phyloP scores from a whole-genome alignment of 2,329 filamentous ascomycete genomes.

The Dothideomycetidae sp. region DNA sequence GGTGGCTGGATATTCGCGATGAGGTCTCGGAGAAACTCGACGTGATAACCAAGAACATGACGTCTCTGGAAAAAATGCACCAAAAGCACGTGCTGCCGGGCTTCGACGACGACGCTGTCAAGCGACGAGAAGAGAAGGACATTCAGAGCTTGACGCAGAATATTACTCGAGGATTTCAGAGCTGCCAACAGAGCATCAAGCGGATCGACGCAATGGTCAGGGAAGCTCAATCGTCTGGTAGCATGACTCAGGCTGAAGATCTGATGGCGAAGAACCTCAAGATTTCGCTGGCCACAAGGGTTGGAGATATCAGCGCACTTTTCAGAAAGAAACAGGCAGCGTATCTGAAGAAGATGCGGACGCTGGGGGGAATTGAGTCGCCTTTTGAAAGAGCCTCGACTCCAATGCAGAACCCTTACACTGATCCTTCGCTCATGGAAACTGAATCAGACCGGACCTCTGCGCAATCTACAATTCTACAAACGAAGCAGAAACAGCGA shows the following conservation, averaged over 20 bases:
- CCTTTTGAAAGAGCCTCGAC: slow-evolving; percentile 28
- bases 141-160: slow-evolving; percentile 84
- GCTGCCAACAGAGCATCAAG: slow-evolving; percentile 80
- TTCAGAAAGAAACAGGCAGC: slow-evolving; percentile 97
- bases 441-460: slow-evolving; percentile 87
- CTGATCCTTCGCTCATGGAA: slow-evolving; percentile 78
- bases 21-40: slow-evolving; percentile 74
- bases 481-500: slow-evolving; percentile 50
- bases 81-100: slow-evolving; percentile 94
- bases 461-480: slow-evolving; percentile 76
- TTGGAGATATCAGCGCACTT: slow-evolving; percentile 79
- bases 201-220: slow-evolving; percentile 75
- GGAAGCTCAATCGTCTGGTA: slow-evolving; percentile 59
- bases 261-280: slow-evolving; percentile 95
- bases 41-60: slow-evolving; percentile 68
- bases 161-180: slow-evolving; percentile 78
- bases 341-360: slow-evolving; percentile 56
- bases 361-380: slow-evolving; percentile 32
- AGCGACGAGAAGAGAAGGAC: slow-evolving; percentile 71
- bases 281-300: slow-evolving; percentile 71
- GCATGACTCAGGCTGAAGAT: slow-evolving; percentile 70
- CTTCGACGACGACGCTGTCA: slow-evolving; percentile 88
- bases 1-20: slow-evolving; percentile 91
- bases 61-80: slow-evolving; percentile 78
- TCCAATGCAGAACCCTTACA: slow-evolving; percentile 50